phyloP scores from a whole-genome alignment of 257 asterid species.

The Rauvolfia tetraphylla region DNA sequence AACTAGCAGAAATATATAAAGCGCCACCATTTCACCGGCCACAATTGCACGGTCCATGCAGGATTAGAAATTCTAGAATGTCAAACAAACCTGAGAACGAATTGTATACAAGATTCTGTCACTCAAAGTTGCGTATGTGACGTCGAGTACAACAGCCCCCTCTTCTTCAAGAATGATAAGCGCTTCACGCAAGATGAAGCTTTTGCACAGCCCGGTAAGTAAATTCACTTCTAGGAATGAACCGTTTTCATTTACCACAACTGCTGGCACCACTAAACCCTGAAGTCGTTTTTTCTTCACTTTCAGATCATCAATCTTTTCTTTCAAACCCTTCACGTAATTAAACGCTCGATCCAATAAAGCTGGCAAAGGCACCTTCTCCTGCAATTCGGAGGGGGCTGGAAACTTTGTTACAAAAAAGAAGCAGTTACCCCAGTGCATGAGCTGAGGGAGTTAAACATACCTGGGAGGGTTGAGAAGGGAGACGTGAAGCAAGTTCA shows the following conservation, averaged over 20 bases:
- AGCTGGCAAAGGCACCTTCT: background rate
- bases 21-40: too few relatives aligned
- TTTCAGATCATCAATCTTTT: slow-evolving; percentile 15
- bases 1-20: too few relatives aligned
- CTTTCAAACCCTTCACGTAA: slow-evolving; percentile 3
- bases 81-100: slow-evolving; percentile 13
- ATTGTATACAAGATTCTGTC: slow-evolving; percentile 7
- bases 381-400: background rate
- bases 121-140: background rate
- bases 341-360: slow-evolving; percentile 6
- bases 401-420: too few relatives aligned
- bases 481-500: slow-evolving; percentile 32
- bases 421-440: background rate
- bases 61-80: too few relatives aligned
- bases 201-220: slow-evolving; percentile 6
- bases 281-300: background rate
- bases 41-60: too few relatives aligned
- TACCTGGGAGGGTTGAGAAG: slow-evolving; percentile 33
- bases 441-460: background rate
- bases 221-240: slow-evolving; percentile 16
- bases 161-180: slow-evolving; percentile 17
- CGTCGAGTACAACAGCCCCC: slow-evolving; percentile 13
- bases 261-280: background rate
- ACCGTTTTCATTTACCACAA: slow-evolving; percentile 10
- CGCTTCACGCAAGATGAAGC: slow-evolving; percentile 2